Evolutionary conservation across 1,284 basidiomycete genomes (phyloP).

Genomic region (Leccinum pachyderme): DNA sequence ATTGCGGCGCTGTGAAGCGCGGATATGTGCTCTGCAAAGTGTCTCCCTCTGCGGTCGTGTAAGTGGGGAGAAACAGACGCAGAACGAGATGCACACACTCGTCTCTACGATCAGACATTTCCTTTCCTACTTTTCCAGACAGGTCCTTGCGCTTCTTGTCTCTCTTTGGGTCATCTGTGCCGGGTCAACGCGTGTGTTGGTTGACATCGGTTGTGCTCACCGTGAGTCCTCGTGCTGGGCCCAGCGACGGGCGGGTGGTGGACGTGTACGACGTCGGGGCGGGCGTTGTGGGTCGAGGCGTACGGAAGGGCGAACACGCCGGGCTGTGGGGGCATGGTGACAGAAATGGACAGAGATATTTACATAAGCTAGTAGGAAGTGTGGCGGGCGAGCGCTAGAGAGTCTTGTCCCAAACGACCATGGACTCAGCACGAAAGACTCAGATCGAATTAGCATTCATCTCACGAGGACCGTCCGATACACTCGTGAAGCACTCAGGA

Average conservation of each 20-base stretch:
- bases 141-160: constrained; percentile 66
- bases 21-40: constrained; percentile 54
- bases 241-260: constrained; percentile 37
- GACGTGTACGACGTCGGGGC: constrained; percentile 31
- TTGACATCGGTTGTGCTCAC: constrained; percentile 25
- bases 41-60: constrained; percentile 41
- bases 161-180: constrained; percentile 44
- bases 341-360: too few relatives aligned
- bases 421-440: not conserved
- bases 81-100: constrained; percentile 50
- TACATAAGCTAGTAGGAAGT: too few relatives aligned
- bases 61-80: constrained; percentile 9
- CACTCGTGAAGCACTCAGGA: not conserved
- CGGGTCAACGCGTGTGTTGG: constrained; percentile 7
- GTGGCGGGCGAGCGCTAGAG: too few relatives aligned
- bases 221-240: constrained; percentile 40
- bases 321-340: too few relatives aligned
- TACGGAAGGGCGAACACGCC: too few relatives aligned
- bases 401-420: too few relatives aligned
- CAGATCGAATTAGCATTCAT: not conserved
- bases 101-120: constrained; percentile 67
- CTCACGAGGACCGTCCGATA: not conserved
- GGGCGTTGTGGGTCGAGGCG: constrained; percentile 33
- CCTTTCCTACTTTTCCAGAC: constrained; percentile 64
- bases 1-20: constrained; percentile 53